A percentile compares a stretch with the other conserved stretches of the same genome.
These are phyloP conservation scores for Phoma sp. DNA, from an alignment of 2,329 filamentous ascomycete genomes.

Conservation along the genomic window DNA sequence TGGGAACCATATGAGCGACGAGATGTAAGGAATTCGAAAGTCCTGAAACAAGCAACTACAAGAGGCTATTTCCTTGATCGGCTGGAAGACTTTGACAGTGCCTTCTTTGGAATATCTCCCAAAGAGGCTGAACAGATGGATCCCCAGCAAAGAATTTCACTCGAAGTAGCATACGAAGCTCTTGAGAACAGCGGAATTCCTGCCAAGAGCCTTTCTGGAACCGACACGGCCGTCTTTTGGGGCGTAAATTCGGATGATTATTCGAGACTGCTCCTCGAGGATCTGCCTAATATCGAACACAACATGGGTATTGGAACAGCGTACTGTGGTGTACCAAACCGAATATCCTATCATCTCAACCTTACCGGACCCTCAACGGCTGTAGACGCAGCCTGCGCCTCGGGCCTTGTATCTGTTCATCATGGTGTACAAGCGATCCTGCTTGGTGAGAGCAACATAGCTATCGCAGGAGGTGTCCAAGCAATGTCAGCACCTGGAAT, in stretches of 20 bases:
- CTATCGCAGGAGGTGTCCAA: constrained; percentile 48
- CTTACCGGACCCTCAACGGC: constrained; percentile 31
- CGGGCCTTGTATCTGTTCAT: constrained; percentile 29
- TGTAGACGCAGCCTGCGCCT: constrained; percentile 38
- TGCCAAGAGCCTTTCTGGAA: constrained; percentile 17
- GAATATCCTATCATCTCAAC: constrained; percentile 33
- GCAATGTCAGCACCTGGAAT: constrained; percentile 13
- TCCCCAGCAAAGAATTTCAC: constrained; percentile 33
- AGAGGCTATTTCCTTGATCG: constrained; percentile 32
- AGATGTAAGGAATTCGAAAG: constrained; percentile 9
- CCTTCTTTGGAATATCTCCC: constrained; percentile 33
- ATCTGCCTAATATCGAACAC: constrained; percentile 17
- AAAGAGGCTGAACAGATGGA: constrained; percentile 34
- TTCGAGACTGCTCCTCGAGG: constrained; percentile 21
- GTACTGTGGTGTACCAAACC: constrained; percentile 23
- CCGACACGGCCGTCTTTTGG: constrained; percentile 32
- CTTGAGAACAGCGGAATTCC: constrained; percentile 43
- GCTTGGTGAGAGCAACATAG: constrained; percentile 35
- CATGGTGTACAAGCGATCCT: constrained; percentile 30
- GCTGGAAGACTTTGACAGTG: constrained; percentile 43
- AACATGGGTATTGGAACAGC: constrained; percentile 28
- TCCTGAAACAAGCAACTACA: constrained; percentile 5
- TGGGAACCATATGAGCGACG: constrained; percentile 13
- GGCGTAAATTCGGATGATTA: constrained; percentile 21
- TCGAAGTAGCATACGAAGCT: constrained; percentile 42